phyloP scores from a whole-genome alignment of 352 stramenopile genomes.

The Thraustochytrium striatum region DNA sequence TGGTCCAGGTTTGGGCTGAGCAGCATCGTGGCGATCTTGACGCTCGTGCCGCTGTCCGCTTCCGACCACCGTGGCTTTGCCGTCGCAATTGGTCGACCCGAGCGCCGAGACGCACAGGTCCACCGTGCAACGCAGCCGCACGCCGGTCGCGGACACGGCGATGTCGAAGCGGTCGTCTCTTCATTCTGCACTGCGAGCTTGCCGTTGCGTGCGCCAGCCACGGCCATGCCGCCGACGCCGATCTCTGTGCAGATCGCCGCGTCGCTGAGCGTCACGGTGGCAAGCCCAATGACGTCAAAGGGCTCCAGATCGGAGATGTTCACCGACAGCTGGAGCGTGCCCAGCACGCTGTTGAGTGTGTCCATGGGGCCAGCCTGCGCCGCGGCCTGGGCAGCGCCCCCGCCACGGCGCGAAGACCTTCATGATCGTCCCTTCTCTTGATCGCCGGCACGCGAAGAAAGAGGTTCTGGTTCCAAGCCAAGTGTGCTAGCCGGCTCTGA shows the following conservation, averaged over 20 bases:
- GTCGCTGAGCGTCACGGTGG: background rate
- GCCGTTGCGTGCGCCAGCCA: background rate
- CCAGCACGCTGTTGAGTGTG: background rate
- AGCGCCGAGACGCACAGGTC: background rate
- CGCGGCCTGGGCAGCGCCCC: no score
- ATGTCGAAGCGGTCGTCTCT: background rate
- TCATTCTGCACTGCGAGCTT: background rate
- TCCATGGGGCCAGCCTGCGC: no score
- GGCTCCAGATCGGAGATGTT: background rate
- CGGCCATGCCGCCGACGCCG: background rate
- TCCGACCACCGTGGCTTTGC: background rate
- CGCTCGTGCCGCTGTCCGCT: background rate
- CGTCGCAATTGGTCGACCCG: background rate
- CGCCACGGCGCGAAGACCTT: no score
- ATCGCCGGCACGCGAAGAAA: no score
- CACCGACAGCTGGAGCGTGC: background rate
- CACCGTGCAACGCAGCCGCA: background rate
- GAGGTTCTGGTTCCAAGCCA: no score
- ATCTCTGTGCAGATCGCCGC: background rate
- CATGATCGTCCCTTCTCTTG: no score
- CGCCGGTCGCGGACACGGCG: background rate
- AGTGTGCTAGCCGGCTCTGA: no score
- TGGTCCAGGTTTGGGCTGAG: background rate
- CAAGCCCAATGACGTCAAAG: background rate
- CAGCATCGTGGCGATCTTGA: background rate